Conservation (phyloP, 2,329 filamentous ascomycete species). For the Rhinocladiella mackenziei region DNA sequence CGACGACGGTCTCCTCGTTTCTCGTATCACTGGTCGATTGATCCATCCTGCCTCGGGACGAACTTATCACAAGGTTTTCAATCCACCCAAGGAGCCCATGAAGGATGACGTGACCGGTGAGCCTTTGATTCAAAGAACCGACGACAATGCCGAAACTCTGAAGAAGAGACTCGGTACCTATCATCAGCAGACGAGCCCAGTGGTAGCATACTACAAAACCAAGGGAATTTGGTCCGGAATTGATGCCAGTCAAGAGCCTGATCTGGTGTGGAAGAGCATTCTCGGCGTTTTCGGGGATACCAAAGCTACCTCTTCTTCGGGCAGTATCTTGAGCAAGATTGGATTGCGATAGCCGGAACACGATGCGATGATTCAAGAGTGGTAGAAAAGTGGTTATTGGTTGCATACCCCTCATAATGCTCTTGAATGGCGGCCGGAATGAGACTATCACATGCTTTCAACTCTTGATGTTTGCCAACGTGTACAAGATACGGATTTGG, state of each 20-base stretch:
- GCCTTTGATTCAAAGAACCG: conserved; percentile 89
- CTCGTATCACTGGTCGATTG: conserved; percentile 92
- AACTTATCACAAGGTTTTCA: conserved; percentile 98
- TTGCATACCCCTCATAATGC: background rate
- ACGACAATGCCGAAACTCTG: conserved; percentile 93
- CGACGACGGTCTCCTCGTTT: conserved; percentile 86
- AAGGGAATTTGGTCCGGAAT: conserved; percentile 95
- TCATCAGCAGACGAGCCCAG: conserved; percentile 87
- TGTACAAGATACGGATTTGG: conserved; percentile 24
- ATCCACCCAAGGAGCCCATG: conserved; percentile 91
- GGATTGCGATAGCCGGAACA: conserved; percentile 43
- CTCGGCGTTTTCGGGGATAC: conserved; percentile 74
- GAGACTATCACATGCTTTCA: conserved; percentile 4
- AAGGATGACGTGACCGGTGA: conserved; percentile 96
- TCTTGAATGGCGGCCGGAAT: conserved; percentile 10
- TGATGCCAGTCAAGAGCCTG: conserved; percentile 93
- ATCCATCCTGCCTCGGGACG: conserved; percentile 94
- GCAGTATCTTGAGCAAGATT: conserved; percentile 51
- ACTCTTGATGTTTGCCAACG: conserved; percentile 17
- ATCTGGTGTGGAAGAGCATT: conserved; percentile 91
- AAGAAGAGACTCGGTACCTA: conserved; percentile 94
- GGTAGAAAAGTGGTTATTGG: conserved; percentile 9
- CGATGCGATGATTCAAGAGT: background rate
- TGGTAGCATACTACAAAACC: conserved; percentile 94
- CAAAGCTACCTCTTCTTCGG: conserved; percentile 42